Evolutionary conservation across 768 basidiomycete species (phyloP).

Genomic region (Pluteus cervinus): DNA sequence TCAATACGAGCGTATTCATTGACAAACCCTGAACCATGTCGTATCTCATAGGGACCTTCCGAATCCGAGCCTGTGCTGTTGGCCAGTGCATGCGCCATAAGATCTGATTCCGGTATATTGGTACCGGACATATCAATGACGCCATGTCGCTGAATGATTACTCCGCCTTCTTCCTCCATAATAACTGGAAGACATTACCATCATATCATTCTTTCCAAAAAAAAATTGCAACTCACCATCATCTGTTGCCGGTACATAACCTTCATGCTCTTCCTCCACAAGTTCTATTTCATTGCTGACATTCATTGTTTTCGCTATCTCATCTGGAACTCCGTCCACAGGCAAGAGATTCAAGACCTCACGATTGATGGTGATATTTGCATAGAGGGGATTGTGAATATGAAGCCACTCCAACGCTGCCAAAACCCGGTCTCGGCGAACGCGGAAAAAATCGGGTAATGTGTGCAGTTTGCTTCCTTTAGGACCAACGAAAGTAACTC

Average conservation of each 20-base stretch:
- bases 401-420: constrained; percentile 29
- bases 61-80: constrained; percentile 17
- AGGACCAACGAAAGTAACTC: too few species aligned
- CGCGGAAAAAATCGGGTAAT: too few species aligned
- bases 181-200: background rate
- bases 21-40: constrained; percentile 13
- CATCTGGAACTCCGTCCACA: constrained; percentile 22
- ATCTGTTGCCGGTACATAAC: constrained; percentile 30
- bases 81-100: constrained; percentile 17
- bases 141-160: constrained; percentile 16
- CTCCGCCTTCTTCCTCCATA: background rate
- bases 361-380: constrained; percentile 14
- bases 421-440: too few species aligned
- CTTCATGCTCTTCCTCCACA: constrained; percentile 18
- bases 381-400: constrained; percentile 19
- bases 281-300: constrained; percentile 12
- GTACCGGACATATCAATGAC: constrained; percentile 15
- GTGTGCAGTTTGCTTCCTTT: too few species aligned
- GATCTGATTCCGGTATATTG: constrained; percentile 5
- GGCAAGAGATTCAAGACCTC: constrained; percentile 18
- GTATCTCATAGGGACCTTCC: constrained; percentile 19
- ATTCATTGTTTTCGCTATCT: constrained; percentile 15
- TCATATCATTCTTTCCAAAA: constrained; percentile 6
- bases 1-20: constrained; percentile 14
- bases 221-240: too few species aligned